Percentiles rank a stretch among this genome's conserved stretches.
phyloP scores from a whole-genome alignment of 2,329 filamentous ascomycete genomes.

The Diaporthe caulivora region DNA sequence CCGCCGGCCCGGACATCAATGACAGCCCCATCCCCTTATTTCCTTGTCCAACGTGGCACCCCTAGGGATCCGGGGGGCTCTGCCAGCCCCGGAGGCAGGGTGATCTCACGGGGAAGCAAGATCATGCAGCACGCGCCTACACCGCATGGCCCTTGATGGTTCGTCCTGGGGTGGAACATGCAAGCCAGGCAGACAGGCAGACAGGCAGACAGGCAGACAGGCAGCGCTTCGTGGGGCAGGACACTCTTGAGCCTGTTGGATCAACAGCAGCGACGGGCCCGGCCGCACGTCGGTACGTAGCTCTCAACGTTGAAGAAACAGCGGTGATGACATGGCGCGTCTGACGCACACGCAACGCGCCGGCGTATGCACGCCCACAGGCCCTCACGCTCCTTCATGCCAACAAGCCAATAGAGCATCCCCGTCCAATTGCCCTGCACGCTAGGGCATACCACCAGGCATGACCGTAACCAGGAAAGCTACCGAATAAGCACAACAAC shows the following conservation, averaged over 20 bases:
- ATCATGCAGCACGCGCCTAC: not conserved
- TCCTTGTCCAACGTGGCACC: slow-evolving; percentile 10
- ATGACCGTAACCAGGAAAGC: no score
- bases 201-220: not conserved
- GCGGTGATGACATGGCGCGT: not conserved
- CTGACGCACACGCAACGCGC: not conserved
- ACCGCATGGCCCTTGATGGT: no score
- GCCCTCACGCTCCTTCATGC: not conserved
- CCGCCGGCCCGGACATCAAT: not conserved
- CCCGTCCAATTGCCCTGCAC: no score
- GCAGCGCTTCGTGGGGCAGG: not conserved
- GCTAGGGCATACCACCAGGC: no score
- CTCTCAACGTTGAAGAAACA: no score
- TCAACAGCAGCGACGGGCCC: not conserved
- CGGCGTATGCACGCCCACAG: not conserved
- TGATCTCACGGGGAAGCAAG: not conserved
- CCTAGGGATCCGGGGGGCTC: not conserved
- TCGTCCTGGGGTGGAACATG: not conserved
- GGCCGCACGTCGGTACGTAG: not conserved
- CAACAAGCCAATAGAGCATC: no score
- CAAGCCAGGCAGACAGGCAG: not conserved
- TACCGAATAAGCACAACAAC: no score
- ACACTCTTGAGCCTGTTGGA: not conserved
- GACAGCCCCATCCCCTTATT: not conserved
- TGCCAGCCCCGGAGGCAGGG: not conserved